phyloP scores from a whole-genome alignment of 495 filamentous ascomycete species.

The Neurospora terricola region DNA sequence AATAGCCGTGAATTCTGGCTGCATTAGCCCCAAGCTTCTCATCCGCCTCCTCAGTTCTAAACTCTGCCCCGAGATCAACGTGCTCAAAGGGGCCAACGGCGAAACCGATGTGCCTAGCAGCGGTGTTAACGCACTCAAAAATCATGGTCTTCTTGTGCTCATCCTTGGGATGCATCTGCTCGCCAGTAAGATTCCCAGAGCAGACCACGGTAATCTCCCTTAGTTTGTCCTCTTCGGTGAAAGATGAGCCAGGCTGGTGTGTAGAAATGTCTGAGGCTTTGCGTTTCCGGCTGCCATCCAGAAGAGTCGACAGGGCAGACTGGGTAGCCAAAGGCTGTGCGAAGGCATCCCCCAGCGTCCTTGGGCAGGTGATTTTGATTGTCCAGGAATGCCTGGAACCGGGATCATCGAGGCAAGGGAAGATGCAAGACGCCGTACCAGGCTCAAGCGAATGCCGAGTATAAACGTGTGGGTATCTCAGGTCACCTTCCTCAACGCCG shows the following conservation, averaged over 20 bases:
- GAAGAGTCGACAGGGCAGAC: conserved; percentile 6
- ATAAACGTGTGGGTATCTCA: conserved; percentile 81
- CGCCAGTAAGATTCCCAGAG: conserved; percentile 77
- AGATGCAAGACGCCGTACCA: conserved; percentile 74
- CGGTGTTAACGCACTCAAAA: conserved; percentile 59
- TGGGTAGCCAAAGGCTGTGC: conserved; percentile 28
- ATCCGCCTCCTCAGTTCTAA: conserved; percentile 80
- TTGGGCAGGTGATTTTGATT: conserved; percentile 72
- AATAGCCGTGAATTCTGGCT: conserved; percentile 78
- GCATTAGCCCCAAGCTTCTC: conserved; percentile 77
- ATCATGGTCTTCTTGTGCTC: conserved; percentile 71
- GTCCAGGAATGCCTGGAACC: conserved; percentile 76
- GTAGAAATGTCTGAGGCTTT: conserved; percentile 4
- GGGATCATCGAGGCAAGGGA: conserved; percentile 84
- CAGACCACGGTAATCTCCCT: conserved; percentile 84
- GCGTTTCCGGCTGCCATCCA: conserved; percentile 20
- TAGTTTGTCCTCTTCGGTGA: conserved; percentile 65
- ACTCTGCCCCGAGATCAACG: conserved; percentile 73
- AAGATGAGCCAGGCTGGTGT: not conserved
- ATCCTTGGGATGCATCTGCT: conserved; percentile 63
- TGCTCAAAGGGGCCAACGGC: conserved; percentile 90
- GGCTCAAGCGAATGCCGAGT: conserved; percentile 69
- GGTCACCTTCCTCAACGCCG: conserved; percentile 66
- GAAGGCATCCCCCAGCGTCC: conserved; percentile 78
- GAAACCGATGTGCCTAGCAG: conserved; percentile 83